Evolutionary conservation across 1,284 basidiomycete genomes (phyloP), one percentile per base, ranked within the genome.

Genomic region (Cutaneotrichosporon cavernicola): DNA sequence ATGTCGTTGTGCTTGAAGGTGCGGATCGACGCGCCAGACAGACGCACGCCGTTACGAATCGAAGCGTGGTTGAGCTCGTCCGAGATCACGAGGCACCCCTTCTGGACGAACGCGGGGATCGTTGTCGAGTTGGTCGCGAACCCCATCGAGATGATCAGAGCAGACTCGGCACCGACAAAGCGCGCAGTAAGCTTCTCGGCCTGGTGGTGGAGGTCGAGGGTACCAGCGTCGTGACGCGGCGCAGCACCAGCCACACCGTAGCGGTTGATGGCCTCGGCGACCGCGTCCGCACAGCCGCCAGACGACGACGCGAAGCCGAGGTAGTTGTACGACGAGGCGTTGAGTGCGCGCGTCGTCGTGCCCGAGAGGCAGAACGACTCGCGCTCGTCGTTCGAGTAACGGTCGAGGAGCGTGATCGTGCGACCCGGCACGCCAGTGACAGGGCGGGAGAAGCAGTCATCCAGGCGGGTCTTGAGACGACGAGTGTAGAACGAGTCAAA

Each of bases 401-500:
- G 90, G 82, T 99, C 93, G 55, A 94, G 86, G 62, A 91, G 85
- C 58, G 89, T 81, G 72, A 97, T 92, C 43, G 96, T 97, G 59
- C 97, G 90, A 4, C 95, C 96, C 18, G 96, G 92, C 31, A 99
- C 96, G 34, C 93, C 93, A 0, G 96, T 97, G 64, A 91, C 88
- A 22, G 96, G 96, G 63, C 93, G 88, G 2, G 90, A 88, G 82
- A 99, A 99, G 78, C 94, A 97, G 80, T 97, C 93, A 75, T 97
- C 95, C 80, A 99, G 88, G 62, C 96, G 91, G 30, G 85, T 84
- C 82, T 99, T 99, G 71, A 99, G 86, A 9, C 95, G 89, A 65
- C 96, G 90, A 63, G 94, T 97, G 84, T 98, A 99, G 84, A 99
- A 99, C 34, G 95, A 98, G 82, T 99, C 97, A 73, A 98, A 99